Conservation (phyloP, 1,284 basidiomycete species). For the Leccinum fallax region DNA sequence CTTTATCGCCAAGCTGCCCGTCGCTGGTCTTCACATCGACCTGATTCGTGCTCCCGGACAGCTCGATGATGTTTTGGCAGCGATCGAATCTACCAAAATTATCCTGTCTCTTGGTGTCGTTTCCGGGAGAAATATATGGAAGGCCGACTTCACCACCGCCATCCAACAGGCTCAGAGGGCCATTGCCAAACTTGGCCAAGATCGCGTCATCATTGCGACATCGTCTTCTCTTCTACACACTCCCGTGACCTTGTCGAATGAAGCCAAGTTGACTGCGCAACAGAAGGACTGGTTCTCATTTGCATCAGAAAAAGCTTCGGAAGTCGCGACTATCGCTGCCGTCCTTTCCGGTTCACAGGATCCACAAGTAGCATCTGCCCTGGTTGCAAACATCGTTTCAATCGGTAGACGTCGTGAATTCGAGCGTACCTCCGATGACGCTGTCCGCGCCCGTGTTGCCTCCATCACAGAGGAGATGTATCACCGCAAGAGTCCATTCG, state of each 20-base stretch:
- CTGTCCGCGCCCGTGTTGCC: slow-evolving; percentile 94
- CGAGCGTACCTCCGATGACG: slow-evolving; percentile 93
- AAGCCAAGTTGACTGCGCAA: slow-evolving; percentile 89
- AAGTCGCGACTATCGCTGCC: slow-evolving; percentile 88
- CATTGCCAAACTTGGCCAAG: slow-evolving; percentile 76
- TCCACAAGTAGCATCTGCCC: slow-evolving; percentile 62
- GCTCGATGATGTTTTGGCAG: slow-evolving; percentile 82
- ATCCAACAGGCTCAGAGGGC: slow-evolving; percentile 88
- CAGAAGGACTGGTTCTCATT: slow-evolving; percentile 99
- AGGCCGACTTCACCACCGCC: slow-evolving; percentile 89
- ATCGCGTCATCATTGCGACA: slow-evolving; percentile 92
- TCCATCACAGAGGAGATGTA: slow-evolving; percentile 89
- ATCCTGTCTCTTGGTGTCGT: slow-evolving; percentile 94
- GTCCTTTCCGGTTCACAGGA: slow-evolving; percentile 84
- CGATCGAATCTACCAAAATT: slow-evolving; percentile 82
- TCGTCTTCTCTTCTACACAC: slow-evolving; percentile 99
- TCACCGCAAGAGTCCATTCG: slow-evolving; percentile 90
- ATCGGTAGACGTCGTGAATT: slow-evolving; percentile 97
- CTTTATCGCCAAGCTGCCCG: slow-evolving; percentile 90
- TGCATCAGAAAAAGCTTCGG: slow-evolving; percentile 93
- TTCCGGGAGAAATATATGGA: slow-evolving; percentile 99
- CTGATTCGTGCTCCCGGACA: slow-evolving; percentile 93
- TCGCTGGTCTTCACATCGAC: slow-evolving; percentile 96
- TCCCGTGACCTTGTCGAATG: slow-evolving; percentile 92
- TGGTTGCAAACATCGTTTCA: slow-evolving; percentile 89